These are phyloP conservation scores for Colletotrichum cordylinicola DNA, from an alignment of 2,329 filamentous ascomycete species.

Conservation along the genomic window DNA sequence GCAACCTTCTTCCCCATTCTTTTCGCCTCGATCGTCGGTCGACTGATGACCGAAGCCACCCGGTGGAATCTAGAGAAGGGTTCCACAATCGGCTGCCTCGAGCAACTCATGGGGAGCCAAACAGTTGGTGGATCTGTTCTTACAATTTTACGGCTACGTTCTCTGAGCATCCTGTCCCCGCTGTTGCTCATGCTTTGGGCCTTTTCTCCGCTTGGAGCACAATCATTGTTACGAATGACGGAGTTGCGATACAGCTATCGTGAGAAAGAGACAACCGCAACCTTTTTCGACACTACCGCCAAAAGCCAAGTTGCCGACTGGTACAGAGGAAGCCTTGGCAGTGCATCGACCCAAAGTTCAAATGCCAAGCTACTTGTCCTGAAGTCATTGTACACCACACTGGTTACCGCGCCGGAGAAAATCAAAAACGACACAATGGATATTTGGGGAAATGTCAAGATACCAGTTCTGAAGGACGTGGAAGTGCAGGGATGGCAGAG, in stretches of 20 bases:
- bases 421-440: not conserved
- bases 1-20: not conserved
- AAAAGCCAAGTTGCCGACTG: accelerated
- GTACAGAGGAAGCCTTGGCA: not conserved
- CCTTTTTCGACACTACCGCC: not conserved
- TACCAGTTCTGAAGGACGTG: not conserved
- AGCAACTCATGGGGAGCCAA: not conserved
- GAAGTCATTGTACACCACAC: accelerated
- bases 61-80: not conserved
- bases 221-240: not conserved
- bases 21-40: not conserved
- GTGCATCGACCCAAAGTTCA: too few relatives aligned
- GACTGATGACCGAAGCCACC: not conserved
- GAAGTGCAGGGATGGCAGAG: accelerated
- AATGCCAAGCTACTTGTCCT: not conserved
- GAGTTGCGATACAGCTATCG: too few relatives aligned
- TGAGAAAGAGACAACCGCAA: accelerated
- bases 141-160: not conserved
- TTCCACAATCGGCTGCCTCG: not conserved
- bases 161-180: not conserved
- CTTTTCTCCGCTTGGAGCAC: not conserved
- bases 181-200: accelerated
- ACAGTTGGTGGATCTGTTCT: not conserved
- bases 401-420: not conserved
- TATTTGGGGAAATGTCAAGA: not conserved